phyloP scores from a whole-genome alignment of 1,284 basidiomycete species.

The Volvariella volvacea region DNA sequence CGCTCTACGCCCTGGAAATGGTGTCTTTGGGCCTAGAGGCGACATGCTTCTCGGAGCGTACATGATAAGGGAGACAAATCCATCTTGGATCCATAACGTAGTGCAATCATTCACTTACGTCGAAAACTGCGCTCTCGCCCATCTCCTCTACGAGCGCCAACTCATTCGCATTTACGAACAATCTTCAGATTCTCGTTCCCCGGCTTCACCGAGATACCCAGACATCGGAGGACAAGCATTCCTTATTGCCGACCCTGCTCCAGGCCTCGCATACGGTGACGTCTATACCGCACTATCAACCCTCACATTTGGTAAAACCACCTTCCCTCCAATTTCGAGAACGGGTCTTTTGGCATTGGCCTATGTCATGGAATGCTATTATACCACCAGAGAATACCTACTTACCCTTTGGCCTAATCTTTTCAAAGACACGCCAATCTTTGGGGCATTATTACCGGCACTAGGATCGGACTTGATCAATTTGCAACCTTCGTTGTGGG shows the following conservation, averaged over 20 bases:
- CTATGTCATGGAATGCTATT: constrained; percentile 47
- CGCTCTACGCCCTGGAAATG: constrained; percentile 68
- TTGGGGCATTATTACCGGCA: constrained; percentile 35
- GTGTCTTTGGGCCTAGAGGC: constrained; percentile 59
- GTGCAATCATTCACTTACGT: constrained; percentile 64
- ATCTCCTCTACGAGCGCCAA: constrained; percentile 66
- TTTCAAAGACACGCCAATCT: constrained; percentile 11
- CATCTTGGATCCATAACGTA: constrained; percentile 51
- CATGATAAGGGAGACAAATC: constrained; percentile 50
- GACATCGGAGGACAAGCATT: constrained; percentile 70
- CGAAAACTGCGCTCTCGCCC: constrained; percentile 65
- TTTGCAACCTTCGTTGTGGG: constrained; percentile 64
- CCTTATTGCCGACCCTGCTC: constrained; percentile 54
- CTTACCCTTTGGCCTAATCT: constrained; percentile 21
- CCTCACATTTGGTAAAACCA: constrained; percentile 42
- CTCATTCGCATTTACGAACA: constrained; percentile 33
- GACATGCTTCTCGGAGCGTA: constrained; percentile 60
- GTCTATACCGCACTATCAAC: constrained; percentile 42
- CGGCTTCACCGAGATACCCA: constrained; percentile 28
- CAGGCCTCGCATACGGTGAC: constrained; percentile 55
- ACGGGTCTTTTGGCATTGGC: constrained; percentile 50
- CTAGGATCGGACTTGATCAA: constrained; percentile 50
- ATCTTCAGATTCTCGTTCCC: constrained; percentile 21
- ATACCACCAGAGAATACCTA: constrained; percentile 37
- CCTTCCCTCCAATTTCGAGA: constrained; percentile 46